Evolutionary conservation across 2,329 filamentous ascomycete species (phyloP).

Genomic region (Clonostachys rosea): DNA sequence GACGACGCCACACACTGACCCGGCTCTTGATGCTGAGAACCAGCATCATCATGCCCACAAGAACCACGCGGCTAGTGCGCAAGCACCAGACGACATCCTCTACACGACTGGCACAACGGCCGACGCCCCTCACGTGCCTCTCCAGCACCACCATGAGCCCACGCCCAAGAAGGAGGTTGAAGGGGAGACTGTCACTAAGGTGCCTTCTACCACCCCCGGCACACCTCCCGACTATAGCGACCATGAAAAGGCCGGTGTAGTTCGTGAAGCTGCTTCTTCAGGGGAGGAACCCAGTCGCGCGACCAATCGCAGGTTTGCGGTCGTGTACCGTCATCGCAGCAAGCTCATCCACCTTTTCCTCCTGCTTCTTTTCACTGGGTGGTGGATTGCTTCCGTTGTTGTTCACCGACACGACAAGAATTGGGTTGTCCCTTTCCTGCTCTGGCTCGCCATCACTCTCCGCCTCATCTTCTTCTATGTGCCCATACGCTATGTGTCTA

Average conservation of each 20-base stretch:
- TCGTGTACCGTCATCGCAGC: constrained; percentile 38
- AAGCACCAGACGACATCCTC: constrained; percentile 32
- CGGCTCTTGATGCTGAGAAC: constrained; percentile 26
- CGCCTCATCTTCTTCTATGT: constrained; percentile 72
- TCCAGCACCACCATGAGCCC: constrained; percentile 22
- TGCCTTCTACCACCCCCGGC: constrained; percentile 1
- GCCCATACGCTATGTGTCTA: constrained; percentile 61
- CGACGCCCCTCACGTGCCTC: constrained; percentile 25
- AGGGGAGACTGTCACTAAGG: constrained; percentile 10
- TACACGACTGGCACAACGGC: constrained; percentile 37
- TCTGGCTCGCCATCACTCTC: constrained; percentile 72
- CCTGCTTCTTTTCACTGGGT: constrained; percentile 43
- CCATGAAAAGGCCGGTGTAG: constrained; percentile 27
- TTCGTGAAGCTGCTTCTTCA: constrained; percentile 16
- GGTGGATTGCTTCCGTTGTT: constrained; percentile 74
- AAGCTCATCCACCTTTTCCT: constrained; percentile 40
- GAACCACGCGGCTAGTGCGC: constrained; percentile 30
- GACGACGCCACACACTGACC: constrained; percentile 15
- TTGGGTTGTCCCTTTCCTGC: constrained; percentile 79
- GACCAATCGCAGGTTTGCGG: constrained; percentile 14
- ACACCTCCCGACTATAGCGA: constrained; percentile 31
- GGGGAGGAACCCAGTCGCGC: background rate
- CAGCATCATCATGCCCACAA: constrained; percentile 38
- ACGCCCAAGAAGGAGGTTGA: constrained; percentile 20
- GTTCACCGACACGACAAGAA: constrained; percentile 68